Percentiles rank a stretch among this genome's conserved stretches.
These are phyloP conservation scores for Nyssa sinensis DNA, from an alignment of 148 eudicot genomes.

Conservation along the genomic window DNA sequence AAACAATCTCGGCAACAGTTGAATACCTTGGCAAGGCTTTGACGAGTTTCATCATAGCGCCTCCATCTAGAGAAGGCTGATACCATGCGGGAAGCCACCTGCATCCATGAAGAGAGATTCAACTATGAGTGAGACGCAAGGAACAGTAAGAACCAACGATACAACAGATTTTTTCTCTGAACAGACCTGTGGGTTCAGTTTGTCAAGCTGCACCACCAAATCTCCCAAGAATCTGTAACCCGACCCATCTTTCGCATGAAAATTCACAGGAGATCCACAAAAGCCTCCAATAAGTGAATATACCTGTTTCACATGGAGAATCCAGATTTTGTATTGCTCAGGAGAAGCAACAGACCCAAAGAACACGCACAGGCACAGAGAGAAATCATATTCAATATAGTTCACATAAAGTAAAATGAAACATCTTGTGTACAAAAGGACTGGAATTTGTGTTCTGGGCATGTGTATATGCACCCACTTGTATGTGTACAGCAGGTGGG, in stretches of 20 bases:
- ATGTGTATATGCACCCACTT: too few relatives aligned
- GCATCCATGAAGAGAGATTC: conserved; percentile 7
- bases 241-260: conserved; percentile 95
- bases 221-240: conserved; percentile 96
- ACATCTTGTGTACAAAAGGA: background rate
- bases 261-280: conserved; percentile 87
- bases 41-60: conserved; percentile 85
- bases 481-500: too few relatives aligned
- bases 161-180: background rate
- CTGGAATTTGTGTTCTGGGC: too few relatives aligned
- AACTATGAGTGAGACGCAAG: background rate
- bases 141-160: background rate
- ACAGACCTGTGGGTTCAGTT: conserved; percentile 85
- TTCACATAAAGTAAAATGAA: background rate
- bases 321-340: too few relatives aligned
- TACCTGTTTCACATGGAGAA: conserved; percentile 43
- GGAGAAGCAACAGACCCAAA: too few relatives aligned
- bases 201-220: conserved; percentile 81
- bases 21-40: conserved; percentile 76
- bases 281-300: conserved; percentile 87
- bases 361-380: too few relatives aligned
- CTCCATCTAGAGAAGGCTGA: conserved; percentile 95
- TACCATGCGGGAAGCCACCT: conserved; percentile 96
- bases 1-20: background rate
- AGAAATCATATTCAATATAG: background rate